Evolutionary conservation across 2,329 filamentous ascomycete genomes (phyloP), one percentile per base, ranked within the genome.

Genomic region (Calcarisporium arbuscula): DNA sequence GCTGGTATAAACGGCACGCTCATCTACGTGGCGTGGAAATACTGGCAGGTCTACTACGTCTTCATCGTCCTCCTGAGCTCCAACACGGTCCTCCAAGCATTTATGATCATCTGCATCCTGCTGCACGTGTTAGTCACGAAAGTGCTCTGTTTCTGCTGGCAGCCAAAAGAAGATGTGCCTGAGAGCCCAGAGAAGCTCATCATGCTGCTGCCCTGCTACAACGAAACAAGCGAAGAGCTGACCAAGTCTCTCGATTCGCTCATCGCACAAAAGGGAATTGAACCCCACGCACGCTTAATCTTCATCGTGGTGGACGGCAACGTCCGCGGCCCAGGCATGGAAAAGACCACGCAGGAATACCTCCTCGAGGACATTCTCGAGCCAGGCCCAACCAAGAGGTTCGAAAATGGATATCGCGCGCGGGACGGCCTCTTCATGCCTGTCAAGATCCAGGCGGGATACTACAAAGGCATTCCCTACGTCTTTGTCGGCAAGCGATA

Each of bases 291-390:
- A 9, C 52, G 59, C 8, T 51, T 61, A 19, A 67, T 70, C 23
- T 60, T 71, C 41, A 64, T 70, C 34, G 56, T 70, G 4, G 67
- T 68, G 15, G 67, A 70, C 27, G 67, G 67, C 8, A 61, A 66
- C 21, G 65, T 62, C 5, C 60, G 64, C 11, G 65, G 64, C 1
- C 62, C 62, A 0, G 64, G 65, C 2, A 68, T 67, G 64, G 53
- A 53, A 2, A 68, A 70, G 52, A 68, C 65, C 1, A 70, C 67
- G 0, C 65, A 65, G 27, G 58, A 63, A 2, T 67, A 68, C 35
- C 60, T 71, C 4, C 54, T 64, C 11, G 54, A 71, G 29, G 64
- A 70, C 27, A 67, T 71, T 7, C 54, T 69, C 2, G 57, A 56
- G 14, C 50, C 52, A 0, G 59, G 56, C 1, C 50, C 50, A 6